Evolutionary conservation across 2,329 filamentous ascomycete genomes (phyloP), one percentile per base, ranked within the genome.

Genomic region (Aspergillus novofumigatus): DNA sequence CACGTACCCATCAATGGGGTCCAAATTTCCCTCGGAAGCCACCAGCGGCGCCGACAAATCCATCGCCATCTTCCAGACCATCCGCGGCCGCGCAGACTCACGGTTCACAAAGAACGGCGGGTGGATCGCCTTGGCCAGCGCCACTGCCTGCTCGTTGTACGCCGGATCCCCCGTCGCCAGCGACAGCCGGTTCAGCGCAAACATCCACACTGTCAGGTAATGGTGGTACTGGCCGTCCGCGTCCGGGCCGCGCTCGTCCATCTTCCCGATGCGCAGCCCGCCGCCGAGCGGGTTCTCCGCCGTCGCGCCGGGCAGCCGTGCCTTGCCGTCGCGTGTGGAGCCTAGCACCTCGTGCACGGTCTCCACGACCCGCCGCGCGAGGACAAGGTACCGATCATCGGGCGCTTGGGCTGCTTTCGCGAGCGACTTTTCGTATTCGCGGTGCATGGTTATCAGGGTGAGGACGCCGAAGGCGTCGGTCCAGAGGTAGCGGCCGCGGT

Each of bases 191-290:
- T 83, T 84, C 4, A 86, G 73, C 1, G 83, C 82, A 65, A 85
- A 85, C 82, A 86, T 85, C 83, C 83, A 86, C 4, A 85, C 65
- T 0, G 82, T 85, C 21, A 86, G 72, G 60, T 86, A 86, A 62
- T 86, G 83, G 61, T 85, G 82, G 58, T 86, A 86, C 66, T 86
- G 83, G 2, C 83, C 83, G 65, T 86, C 83, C 7, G 78, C 75
- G 53, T 86, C 82, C 1, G 72, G 65, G 0, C 83, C 83, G 0
- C 59, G 54, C 11, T 73, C 81, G 2, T 79, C 72, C 11, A 75
- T 59, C 65, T 86, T 86, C 26, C 84, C 84, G 57, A 86, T 86
- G 0, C 84, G 75, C 41, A 86, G 67, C 0, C 84, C 84, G 2
- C 84, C 83, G 2, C 71, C 72, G 0, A 86, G 66, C 0, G 82